Evolutionary conservation across 176 grass and related monocot species (phyloP), one percentile per base, ranked within the genome.

Genomic region (Lolium multiflorum): DNA sequence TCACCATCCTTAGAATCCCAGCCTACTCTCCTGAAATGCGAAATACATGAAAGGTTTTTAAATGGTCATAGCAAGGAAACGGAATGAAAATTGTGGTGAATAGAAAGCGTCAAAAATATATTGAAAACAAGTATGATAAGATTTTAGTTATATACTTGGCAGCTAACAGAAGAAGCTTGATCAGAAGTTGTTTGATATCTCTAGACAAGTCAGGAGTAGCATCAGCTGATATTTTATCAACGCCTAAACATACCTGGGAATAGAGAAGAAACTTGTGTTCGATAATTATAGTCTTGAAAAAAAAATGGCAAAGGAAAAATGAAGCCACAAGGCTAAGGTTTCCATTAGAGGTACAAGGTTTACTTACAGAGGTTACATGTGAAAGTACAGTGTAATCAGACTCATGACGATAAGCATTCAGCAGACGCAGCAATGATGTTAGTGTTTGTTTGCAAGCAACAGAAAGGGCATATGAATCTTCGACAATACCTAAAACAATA

Each of bases 301-400:
- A 7, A 52, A 83, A 20, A 31, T 52, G 39, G 71, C 41, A 87
- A 35, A 20, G 24, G 72, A 44, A 0, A 50, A 84, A 63, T 58
- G 8, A 51, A 75, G 63, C 85, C 66, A 37, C 6, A 79, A 5
- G 18, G 64, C n/a, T 78, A 62, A 74, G 71, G 9, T 64, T 83
- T 73, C 22, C 73, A 65, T 18, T 35, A 3, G 3, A 61, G 56
- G 46, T 74, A 25, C 24, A 81, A 73, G 16, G 49, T 81, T 77
- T 80, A 98, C 93, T 88, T 87, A 98, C 96, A 86, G 78, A 89
- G 63, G 94, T 90, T 81, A 96, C 76, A 81, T 93, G 96, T 64
- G 88, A 94, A 65, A 98, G 92, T 56, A 98, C 84, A 60, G 93
- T 94, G 90, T 91, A 94, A 92, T 98, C 93, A 57, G 85, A 91